These are phyloP conservation scores for Epicoccum nigrum DNA, from an alignment of 2,329 filamentous ascomycete genomes.

Conservation along the genomic window DNA sequence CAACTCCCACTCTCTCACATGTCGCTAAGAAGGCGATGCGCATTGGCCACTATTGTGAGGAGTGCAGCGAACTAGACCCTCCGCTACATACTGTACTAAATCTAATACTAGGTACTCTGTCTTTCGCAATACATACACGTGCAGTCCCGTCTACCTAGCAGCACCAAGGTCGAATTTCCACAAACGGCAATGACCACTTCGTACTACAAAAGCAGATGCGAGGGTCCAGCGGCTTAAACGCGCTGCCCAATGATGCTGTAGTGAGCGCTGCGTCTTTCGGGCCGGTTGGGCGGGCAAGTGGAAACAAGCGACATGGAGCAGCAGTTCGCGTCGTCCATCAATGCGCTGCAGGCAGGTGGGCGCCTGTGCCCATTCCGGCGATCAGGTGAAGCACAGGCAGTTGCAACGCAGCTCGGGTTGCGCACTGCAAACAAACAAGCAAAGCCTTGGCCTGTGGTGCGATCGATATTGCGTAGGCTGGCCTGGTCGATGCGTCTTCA, in stretches of 20 bases:
- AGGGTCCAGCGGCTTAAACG: not conserved
- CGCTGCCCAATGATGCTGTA: not conserved
- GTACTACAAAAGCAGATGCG: not conserved
- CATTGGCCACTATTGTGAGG: too few relatives aligned
- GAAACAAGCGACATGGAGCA: not conserved
- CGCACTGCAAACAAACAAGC: constrained; percentile 11
- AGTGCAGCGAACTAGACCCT: too few relatives aligned
- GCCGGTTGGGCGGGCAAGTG: constrained; percentile 4
- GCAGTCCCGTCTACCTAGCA: not conserved
- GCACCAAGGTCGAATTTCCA: not conserved
- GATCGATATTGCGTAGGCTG: constrained; percentile 12
- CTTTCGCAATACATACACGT: too few relatives aligned
- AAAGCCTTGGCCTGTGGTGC: constrained; percentile 4
- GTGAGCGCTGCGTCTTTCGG: not conserved
- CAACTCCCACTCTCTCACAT: not conserved
- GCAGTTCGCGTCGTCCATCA: constrained; percentile 8
- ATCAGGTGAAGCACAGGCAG: constrained; percentile 15
- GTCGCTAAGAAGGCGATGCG: not conserved
- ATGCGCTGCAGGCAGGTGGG: not conserved
- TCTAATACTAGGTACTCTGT: too few relatives aligned
- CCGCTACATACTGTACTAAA: too few relatives aligned
- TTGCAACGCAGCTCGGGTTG: constrained; percentile 10
- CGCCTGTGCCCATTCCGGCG: constrained; percentile 11
- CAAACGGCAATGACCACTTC: too few relatives aligned
- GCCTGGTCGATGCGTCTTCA: not conserved